Base-by-base conservation (phyloP, 768 basidiomycete species). In the Collybiopsis luxurians region DNA sequence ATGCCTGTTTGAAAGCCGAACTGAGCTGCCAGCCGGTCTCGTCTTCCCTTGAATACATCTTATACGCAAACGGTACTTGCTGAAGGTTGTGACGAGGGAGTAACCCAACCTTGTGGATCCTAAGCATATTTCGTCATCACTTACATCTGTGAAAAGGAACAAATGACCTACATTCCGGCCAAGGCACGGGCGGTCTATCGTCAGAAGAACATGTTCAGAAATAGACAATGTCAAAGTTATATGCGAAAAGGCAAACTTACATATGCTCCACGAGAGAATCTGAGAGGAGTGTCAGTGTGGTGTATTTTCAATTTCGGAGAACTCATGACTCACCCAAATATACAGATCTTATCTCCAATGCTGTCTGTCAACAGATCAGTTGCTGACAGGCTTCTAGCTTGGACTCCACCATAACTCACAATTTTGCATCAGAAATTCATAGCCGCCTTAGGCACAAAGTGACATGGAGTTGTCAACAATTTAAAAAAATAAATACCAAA, bases 221-320 rank as follows among this genome's bases (percentile, higher is more conserved):
- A 83, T 82, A 62, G 85, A 79, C 1, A 86, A 59, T 69, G 70
- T 68, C 5, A 13, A 34, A 34, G 6, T 5, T 6, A 34, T 27
- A 30, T 59, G 46, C 0, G 7, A 46, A 30, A 31, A 36, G 5
- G 5, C 13, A 47, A 59, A 53, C 39, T 76, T 7, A 83, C 83
- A 65, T 83, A 86, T 17, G 84, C 83, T 21, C 87, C 86, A 39
- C 86, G 77, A 44, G 85, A 87, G 65, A 89, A 89, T 0, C 86
- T 55, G 31, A 34, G 13, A 34, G 17, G 28, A 56, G 34, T 28
- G 21, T 47, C 13, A 28, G 28, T n/a, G 2, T 6, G 31, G 24
- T 13, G 15, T 34, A 49, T 21, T 34, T 51, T 34, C 17, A 9
- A 10, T 39, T 7, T 13, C n/a, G 21, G 10, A 26, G n/a, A 51